Base-by-base conservation (phyloP, 2,329 filamentous ascomycete species). In the Mycosphaerella arachidis region DNA sequence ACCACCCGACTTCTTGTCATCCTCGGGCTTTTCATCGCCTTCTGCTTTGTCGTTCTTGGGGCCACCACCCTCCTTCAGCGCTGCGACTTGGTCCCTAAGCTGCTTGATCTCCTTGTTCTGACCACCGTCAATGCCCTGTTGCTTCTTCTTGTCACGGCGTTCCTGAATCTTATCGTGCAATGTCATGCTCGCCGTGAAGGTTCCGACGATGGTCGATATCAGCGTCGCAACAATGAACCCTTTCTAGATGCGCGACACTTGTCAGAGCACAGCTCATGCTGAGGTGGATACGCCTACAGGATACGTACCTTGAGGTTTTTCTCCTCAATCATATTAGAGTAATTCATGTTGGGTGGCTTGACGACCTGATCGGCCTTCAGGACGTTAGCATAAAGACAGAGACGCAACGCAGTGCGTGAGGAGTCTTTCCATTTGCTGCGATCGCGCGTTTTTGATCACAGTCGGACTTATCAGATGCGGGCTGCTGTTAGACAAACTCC, bases 171-270 rank as follows among this genome's bases (percentile, higher is more conserved):
- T 74, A 58, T 78, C 76, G 64, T 74, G 75, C 18, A 78, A 68
- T n/a, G 74, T 73, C 66, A 77, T 74, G 33, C 74, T 74, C n/a
- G 76, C 74, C 3, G 74, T 75, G 63, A 78, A 77, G 16, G 76
- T 78, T 48, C 76, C 76, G 56, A 78, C 71, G 13, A 78, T 70
- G n/a, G 76, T 78, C 1, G 74, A 76, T 30, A 75, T 74, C 12
- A 78, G 65, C 13, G 76, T 78, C 18, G 76, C 76, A 58, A 78
- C 71, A 37, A 78, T 78, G 70, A 78, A 78, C 24, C 74, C 75
- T 76, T 77, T 77, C 65, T 67, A 40, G 12, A 16, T 27, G 46
- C 20, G 46, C 13, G 29, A 50, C 29, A 46, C 35, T n/a, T 33
- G 37, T 8, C 10, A 43, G 10, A 46, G 46, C 24, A 9, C 27